Evolutionary conservation across 306 rosid genomes (phyloP), one percentile per base, ranked within the genome.

Genomic region (Vigna trinervia): DNA sequence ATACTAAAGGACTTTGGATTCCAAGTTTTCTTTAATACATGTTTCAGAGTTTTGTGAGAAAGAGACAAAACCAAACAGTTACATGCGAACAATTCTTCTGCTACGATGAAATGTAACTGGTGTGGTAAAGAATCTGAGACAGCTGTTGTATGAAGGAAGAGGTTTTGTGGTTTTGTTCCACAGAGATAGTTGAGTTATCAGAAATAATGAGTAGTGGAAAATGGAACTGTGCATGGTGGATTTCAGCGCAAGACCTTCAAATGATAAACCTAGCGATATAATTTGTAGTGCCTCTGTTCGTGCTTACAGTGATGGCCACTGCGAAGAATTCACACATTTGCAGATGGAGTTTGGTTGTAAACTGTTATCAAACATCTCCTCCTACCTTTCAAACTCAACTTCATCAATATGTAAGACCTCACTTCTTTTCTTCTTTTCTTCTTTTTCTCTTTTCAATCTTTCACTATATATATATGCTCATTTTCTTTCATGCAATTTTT

Each of bases 281-380:
- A 17, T 38, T 72, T 3, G 14, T 90, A 22, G 68, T 92, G 69
- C 93, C 96, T 13, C 75, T 92, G 36, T 20, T 86, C 0, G 19
- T 90, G n/a, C 26, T 89, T 83, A 77, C 81, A 13, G 90, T 79
- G 60, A 38, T 89, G 78, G 69, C 85, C 78, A 82, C 76, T 62
- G 1, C 83, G 9, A 26, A 82, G 80, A 88, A 89, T 83, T 89
- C 93, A 1, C 67, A n/a, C 1, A 17, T 78, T 65, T 73, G 84
- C 17, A 61, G 41, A 56, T 88, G 84, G 90, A 74, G 23, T 34
- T 34, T 5, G 1, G 38, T 5, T 34, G 38, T 5, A 34, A 34
- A 34, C 3, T 30, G 34, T 30, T 0, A 26, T 26, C 28, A 26
- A 26, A 26, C 3, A 2, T 26, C 28, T 26, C 28, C 28, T 26